Percentiles rank a stretch among this genome's conserved stretches.
Evolutionary conservation across 306 rosid species (phyloP).

Genomic region (Sophora flavescens): DNA sequence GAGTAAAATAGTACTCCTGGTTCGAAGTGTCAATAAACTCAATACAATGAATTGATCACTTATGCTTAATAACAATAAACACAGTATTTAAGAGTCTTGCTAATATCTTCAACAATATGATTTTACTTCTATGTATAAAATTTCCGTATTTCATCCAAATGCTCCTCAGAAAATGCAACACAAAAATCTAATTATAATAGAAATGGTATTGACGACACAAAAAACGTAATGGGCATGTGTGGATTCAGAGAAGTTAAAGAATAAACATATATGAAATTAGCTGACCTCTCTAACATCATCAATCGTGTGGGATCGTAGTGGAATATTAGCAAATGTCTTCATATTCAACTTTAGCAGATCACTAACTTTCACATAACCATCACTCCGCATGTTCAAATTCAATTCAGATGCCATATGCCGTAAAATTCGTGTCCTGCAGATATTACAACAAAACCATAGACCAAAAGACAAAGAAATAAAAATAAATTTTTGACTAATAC

Average conservation of each 20-base stretch:
- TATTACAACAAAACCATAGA: slow-evolving; percentile 7
- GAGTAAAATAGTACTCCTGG: slow-evolving; percentile 15
- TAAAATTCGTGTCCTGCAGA: slow-evolving; percentile 78
- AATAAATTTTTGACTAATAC: no score
- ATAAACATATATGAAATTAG: slow-evolving; percentile 27
- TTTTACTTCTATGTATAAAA: not conserved
- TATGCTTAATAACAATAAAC: slow-evolving; percentile 22
- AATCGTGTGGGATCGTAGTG: slow-evolving; percentile 72
- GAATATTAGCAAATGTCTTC: slow-evolving; percentile 86
- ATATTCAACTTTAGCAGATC: slow-evolving; percentile 77
- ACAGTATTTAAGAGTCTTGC: not conserved
- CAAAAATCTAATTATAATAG: slow-evolving; percentile 26
- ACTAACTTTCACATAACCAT: slow-evolving; percentile 83
- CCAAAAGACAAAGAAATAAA: not conserved
- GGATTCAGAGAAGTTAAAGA: slow-evolving; percentile 8
- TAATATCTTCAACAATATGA: slow-evolving; percentile 22
- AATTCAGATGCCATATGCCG: slow-evolving; percentile 92
- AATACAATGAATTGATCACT: not conserved
- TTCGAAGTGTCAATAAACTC: not conserved
- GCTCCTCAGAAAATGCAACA: slow-evolving; percentile 10
- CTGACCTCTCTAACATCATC: slow-evolving; percentile 91
- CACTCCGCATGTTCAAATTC: slow-evolving; percentile 74
- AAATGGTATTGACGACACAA: slow-evolving; percentile 21
- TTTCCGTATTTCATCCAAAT: slow-evolving; percentile 10
- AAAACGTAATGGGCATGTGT: slow-evolving; percentile 12